Evolutionary conservation across 1,139 yeast species (phyloP).

Genomic region (Geotrichum aggregatum): DNA sequence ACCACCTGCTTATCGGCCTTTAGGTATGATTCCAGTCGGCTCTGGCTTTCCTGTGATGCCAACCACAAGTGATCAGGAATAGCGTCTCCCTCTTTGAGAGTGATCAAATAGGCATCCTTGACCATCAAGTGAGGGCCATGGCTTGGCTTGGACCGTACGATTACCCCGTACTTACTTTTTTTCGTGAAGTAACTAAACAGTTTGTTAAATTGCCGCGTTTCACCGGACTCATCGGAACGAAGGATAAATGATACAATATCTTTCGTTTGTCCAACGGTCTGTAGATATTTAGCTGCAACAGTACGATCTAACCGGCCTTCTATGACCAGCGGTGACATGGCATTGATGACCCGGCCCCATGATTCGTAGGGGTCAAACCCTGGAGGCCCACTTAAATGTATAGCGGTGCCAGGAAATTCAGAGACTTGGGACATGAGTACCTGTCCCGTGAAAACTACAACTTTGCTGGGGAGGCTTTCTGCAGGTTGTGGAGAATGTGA

Average conservation of each 20-base stretch:
- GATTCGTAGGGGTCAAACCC: constrained; percentile 25
- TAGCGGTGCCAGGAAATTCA: constrained; percentile 45
- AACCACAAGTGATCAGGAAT: constrained; percentile 29
- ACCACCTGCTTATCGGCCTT: constrained; percentile 7
- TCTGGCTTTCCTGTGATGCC: constrained; percentile 4
- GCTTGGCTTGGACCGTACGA: constrained; percentile 45
- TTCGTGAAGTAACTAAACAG: constrained; percentile 52
- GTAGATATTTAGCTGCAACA: constrained; percentile 56
- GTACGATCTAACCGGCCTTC: constrained; percentile 59
- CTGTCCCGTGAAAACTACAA: constrained; percentile 52
- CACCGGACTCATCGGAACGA: constrained; percentile 24
- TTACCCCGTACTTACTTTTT: constrained; percentile 58
- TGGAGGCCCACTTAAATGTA: constrained; percentile 44
- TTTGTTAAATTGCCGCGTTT: constrained; percentile 39
- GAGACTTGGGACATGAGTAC: constrained; percentile 55
- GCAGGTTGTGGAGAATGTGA: not conserved
- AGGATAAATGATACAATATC: constrained; percentile 48
- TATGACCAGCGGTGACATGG: constrained; percentile 43
- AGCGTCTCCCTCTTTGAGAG: constrained; percentile 38
- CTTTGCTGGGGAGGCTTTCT: not conserved
- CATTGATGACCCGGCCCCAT: constrained; percentile 37
- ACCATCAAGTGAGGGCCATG: constrained; percentile 38
- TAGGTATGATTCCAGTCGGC: constrained; percentile 4
- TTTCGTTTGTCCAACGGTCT: constrained; percentile 47
- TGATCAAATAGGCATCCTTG: constrained; percentile 62